These are phyloP conservation scores for Naegleria gruberi DNA, from an alignment of 208 protist genomes.

Conservation along the genomic window DNA sequence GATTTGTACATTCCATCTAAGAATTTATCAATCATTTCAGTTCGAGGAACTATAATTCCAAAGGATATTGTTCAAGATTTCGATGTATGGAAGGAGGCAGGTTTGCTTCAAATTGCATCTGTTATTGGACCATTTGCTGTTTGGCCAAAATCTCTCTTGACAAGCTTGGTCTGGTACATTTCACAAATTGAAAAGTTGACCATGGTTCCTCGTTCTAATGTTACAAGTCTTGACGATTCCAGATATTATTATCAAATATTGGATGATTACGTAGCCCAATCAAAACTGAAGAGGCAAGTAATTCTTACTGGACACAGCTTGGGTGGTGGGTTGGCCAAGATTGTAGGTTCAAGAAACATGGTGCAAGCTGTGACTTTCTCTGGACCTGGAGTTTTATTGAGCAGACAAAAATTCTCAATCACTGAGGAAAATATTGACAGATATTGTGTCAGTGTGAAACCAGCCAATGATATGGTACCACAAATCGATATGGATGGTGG, in stretches of 20 bases:
- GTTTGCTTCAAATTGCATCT: background rate
- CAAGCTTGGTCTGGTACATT: background rate
- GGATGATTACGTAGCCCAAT: background rate
- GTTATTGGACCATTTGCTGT: background rate
- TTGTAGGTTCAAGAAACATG: background rate
- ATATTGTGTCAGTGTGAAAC: background rate
- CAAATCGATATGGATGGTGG: background rate
- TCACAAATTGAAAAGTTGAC: background rate
- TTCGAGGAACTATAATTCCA: background rate
- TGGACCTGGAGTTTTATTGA: background rate
- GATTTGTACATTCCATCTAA: background rate
- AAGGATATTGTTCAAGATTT: slow-evolving; percentile 10
- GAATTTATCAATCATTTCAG: slow-evolving; percentile 3
- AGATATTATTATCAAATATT: slow-evolving; percentile 9
- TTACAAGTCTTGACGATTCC: background rate
- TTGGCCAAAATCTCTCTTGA: background rate
- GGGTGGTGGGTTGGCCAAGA: background rate
- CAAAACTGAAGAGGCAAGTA: background rate
- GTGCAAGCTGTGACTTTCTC: background rate
- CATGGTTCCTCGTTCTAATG: background rate
- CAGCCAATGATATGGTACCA: background rate
- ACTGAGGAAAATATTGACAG: background rate
- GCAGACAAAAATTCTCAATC: background rate
- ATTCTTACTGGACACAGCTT: background rate
- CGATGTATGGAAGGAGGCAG: slow-evolving; percentile 15